These are phyloP conservation scores for Cruciata laevipes DNA, from an alignment of 257 asterid genomes.

Conservation along the genomic window DNA sequence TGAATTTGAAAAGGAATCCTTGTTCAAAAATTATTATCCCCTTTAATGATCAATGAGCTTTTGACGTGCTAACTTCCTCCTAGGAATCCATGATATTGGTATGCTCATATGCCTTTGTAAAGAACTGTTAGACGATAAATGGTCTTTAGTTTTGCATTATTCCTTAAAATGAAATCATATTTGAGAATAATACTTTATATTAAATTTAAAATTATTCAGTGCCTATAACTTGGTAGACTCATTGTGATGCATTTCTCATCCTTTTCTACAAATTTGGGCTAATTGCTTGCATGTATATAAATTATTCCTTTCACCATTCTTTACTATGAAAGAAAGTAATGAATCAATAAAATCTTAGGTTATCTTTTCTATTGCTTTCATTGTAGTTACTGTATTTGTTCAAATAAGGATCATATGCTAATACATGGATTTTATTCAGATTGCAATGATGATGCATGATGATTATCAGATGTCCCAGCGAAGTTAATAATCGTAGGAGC, in stretches of 20 bases:
- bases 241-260: background rate
- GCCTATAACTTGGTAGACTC: background rate
- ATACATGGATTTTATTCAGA: conserved; percentile 58
- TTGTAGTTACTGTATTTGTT: conserved; percentile 26
- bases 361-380: conserved; percentile 6
- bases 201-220: background rate
- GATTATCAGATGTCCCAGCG: conserved; percentile 48
- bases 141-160: background rate
- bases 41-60: background rate
- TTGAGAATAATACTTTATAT: background rate
- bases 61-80: background rate
- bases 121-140: background rate
- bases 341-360: background rate
- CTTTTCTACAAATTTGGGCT: conserved; percentile 1
- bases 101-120: background rate
- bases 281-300: conserved; percentile 15
- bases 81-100: background rate
- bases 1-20: background rate
- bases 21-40: background rate
- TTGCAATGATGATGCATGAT: conserved; percentile 74
- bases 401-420: conserved; percentile 33
- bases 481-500: conserved; percentile 43
- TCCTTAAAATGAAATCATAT: background rate
- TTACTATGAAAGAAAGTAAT: background rate
- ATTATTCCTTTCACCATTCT: conserved; percentile 6